A percentile compares a stretch with the other conserved stretches of the same genome.
Evolutionary conservation across 2,329 filamentous ascomycete species (phyloP).

Genomic region (Septoria petroselini): DNA sequence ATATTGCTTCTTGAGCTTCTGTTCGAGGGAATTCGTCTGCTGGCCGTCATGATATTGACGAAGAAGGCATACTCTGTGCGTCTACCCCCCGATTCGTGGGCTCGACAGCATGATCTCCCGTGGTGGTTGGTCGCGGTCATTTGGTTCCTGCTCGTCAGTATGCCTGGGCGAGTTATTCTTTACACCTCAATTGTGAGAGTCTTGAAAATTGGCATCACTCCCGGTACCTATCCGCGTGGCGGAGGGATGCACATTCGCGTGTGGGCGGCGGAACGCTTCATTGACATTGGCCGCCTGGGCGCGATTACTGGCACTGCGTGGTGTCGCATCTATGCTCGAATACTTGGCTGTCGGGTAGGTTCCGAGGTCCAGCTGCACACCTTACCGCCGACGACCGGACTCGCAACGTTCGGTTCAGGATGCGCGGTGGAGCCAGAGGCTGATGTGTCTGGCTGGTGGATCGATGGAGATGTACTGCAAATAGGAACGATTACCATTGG

Average conservation of each 20-base stretch:
- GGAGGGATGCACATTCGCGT: slow-evolving; percentile 11
- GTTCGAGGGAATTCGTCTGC: slow-evolving; percentile 8
- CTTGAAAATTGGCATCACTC: slow-evolving; percentile 2
- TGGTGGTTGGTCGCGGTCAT: slow-evolving; percentile 6
- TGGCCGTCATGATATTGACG: slow-evolving; percentile 10
- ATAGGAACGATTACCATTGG: slow-evolving; percentile 8
- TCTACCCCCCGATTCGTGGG: slow-evolving; percentile 7
- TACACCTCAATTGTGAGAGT: slow-evolving; percentile 2
- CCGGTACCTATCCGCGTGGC: slow-evolving; percentile 7
- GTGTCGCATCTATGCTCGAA: slow-evolving; percentile 10
- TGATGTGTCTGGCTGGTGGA: slow-evolving; percentile 12
- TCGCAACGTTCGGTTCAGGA: slow-evolving; percentile 8
- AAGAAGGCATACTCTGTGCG: slow-evolving; percentile 5
- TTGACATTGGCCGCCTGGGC: slow-evolving; percentile 7
- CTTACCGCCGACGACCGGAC: slow-evolving; percentile 9
- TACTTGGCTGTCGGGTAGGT: slow-evolving; percentile 6
- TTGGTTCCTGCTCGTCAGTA: slow-evolving; percentile 6
- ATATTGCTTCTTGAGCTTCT: slow-evolving; percentile 1
- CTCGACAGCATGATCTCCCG: slow-evolving; percentile 1
- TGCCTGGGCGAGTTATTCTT: slow-evolving; percentile 4
- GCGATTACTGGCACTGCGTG: slow-evolving; percentile 6
- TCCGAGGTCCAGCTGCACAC: slow-evolving; percentile 8
- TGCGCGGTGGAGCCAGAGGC: slow-evolving; percentile 11
- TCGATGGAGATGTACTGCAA: slow-evolving; percentile 12
- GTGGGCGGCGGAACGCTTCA: slow-evolving; percentile 12